A percentile compares a stretch with the other conserved stretches of the same genome.
Conservation (phyloP, 768 basidiomycete genomes). For the Lentinula lateritia region DNA sequence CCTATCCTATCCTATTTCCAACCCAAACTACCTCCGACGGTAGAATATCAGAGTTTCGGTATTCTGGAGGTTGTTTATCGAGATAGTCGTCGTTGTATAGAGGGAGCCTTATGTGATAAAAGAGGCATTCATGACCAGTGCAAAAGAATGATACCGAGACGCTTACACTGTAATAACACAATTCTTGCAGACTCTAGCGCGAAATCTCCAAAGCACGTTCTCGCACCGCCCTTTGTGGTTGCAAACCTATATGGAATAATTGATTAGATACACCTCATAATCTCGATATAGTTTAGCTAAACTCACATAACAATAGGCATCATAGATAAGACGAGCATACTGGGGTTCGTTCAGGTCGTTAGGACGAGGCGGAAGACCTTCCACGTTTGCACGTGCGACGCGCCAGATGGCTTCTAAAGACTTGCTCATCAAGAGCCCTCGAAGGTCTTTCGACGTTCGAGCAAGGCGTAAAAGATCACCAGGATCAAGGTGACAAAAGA, state of each 20-base stretch:
- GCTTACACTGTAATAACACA: background rate
- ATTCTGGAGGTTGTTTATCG: background rate
- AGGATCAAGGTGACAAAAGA: conserved; percentile 46
- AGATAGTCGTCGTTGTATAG: background rate
- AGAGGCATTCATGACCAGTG: background rate
- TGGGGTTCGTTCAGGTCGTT: conserved; percentile 43
- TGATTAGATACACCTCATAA: background rate
- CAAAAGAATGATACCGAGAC: background rate
- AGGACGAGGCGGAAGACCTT: conserved; percentile 42
- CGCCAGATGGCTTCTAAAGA: conserved; percentile 46
- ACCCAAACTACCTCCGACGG: background rate
- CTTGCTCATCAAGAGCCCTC: conserved; percentile 38
- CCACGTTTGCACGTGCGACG: conserved; percentile 32
- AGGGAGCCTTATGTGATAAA: background rate
- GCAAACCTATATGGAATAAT: background rate
- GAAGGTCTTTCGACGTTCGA: conserved; percentile 44
- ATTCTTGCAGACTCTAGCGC: background rate
- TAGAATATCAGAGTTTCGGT: background rate
- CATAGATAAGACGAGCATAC: conserved; percentile 47
- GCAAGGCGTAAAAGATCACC: conserved; percentile 45
- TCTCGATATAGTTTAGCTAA: conserved; percentile 16
- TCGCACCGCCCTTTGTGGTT: conserved; percentile 23
- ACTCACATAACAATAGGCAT: conserved; percentile 46
- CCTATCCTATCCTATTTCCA: too few species aligned
- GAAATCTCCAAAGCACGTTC: conserved; percentile 19